Evolutionary conservation across 495 filamentous ascomycete species (phyloP), one percentile per base, ranked within the genome.

Genomic region (Chaetomium fimeti): DNA sequence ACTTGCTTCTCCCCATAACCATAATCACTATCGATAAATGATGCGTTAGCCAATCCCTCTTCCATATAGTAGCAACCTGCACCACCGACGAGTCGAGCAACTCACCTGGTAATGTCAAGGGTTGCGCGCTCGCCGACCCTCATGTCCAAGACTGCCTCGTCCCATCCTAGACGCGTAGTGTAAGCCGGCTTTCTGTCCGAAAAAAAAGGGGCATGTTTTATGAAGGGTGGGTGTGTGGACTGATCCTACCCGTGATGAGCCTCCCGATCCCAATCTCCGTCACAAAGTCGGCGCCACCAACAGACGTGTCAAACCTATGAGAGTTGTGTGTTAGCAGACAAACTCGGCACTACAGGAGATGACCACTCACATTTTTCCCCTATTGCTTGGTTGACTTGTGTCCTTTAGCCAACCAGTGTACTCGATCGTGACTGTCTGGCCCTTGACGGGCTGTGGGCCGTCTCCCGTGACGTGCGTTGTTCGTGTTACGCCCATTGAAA

Each of bases 331-430:
- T 27, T 40, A 43, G 56, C 15, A 45, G 24, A 28, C 8, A 20
- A 1, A 2, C 0, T 4, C 25, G n/a, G 7, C 16, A 8, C 45
- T 5, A 9, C 40, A 9, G 38, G 63, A 18, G 18, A 24, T 5
- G 27, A 47, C 12, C 42, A 76, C 80, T 71, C 64, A 84, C 82
- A 80, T 25, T 0, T 64, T 32, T 43, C 83, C 83, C 74, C 82
- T 84, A 60, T 77, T 74, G 25, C 79, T 73, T 9, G 80, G 76
- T 72, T 84, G 77, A 60, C 65, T 74, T 29, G 76, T 72, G 66
- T 93, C 89, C 78, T 89, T 89, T 51, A 95, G 81, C 77, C 84
- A 92, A 66, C 91, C 91, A 24, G 88, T 91, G 80, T 94, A 96
- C 75, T 90, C 87, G 68, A 96, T 92, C 67, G 83, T 83, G 69